Evolutionary conservation across 129 eudicot genomes (phyloP).

Genomic region (Mikania micrantha): DNA sequence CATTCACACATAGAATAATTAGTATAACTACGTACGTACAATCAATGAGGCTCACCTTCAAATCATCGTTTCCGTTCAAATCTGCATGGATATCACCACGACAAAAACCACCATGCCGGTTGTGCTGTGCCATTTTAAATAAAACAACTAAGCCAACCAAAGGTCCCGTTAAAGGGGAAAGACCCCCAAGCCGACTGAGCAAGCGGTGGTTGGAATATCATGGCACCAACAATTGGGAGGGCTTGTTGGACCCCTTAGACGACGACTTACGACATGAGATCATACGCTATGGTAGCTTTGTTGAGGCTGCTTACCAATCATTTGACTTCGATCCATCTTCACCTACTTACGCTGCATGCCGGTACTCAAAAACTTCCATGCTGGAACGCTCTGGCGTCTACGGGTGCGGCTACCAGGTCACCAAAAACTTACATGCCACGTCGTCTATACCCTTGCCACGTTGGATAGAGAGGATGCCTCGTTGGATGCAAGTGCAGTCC

Average conservation of each 20-base stretch:
- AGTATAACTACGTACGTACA: no score
- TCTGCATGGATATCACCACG: conserved; percentile 2
- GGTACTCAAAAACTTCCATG: conserved; percentile 27
- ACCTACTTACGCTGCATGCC: conserved; percentile 38
- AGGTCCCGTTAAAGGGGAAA: conserved; percentile 33
- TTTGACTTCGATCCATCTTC: conserved; percentile 65
- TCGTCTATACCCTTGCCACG: conserved; percentile 62
- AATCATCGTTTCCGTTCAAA: conserved; percentile 37
- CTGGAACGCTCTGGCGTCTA: conserved; percentile 39
- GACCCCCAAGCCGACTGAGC: conserved; percentile 20
- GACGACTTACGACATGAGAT: conserved; percentile 61
- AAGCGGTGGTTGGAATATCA: conserved; percentile 69
- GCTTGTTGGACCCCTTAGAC: conserved; percentile 77
- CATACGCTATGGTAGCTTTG: conserved; percentile 69
- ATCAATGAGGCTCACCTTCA: conserved; percentile 23
- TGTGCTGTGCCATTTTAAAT: conserved; percentile 13
- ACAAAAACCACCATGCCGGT: conserved; percentile 12
- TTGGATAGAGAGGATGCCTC: conserved; percentile 45
- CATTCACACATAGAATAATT: background rate
- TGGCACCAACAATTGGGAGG: conserved; percentile 74
- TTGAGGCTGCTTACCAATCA: conserved; percentile 57
- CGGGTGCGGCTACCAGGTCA: conserved; percentile 51
- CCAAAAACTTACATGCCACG: conserved; percentile 57
- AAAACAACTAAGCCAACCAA: background rate
- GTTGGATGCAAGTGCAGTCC: conserved; percentile 56